Evolutionary conservation across 352 stramenopile species (phyloP).

Genomic region (Phytophthora melonis): DNA sequence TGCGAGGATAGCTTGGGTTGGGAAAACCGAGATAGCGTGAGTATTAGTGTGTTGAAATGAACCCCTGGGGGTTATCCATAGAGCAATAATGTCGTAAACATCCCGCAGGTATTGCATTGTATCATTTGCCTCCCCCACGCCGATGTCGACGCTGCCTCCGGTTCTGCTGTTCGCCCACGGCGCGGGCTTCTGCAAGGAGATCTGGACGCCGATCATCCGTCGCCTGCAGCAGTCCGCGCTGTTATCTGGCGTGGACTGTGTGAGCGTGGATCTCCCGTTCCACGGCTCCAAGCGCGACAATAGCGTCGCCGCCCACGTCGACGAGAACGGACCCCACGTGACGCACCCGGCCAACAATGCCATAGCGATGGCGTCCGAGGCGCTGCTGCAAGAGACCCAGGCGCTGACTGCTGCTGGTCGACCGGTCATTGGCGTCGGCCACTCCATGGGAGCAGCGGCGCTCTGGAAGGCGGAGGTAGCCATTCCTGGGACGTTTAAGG

Average conservation of each 20-base stretch:
- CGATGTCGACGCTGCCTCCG: constrained; percentile 17
- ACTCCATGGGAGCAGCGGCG: constrained; percentile 52
- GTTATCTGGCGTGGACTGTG: constrained; percentile 7
- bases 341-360: constrained; percentile 51
- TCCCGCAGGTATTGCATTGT: no score
- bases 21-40: no score
- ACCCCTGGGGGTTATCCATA: neutral
- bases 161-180: constrained; percentile 61
- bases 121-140: neutral
- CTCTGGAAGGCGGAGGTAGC: constrained; percentile 43
- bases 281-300: constrained; percentile 54
- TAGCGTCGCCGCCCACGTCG: constrained; percentile 35
- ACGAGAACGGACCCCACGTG: constrained; percentile 42
- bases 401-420: constrained; percentile 1
- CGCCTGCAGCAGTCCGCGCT: constrained; percentile 38
- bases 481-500: constrained; percentile 53
- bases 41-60: neutral
- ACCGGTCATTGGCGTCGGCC: constrained; percentile 61
- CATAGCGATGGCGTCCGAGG: constrained; percentile 24
- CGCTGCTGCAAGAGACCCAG: constrained; percentile 22
- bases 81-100: neutral
- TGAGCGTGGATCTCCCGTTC: constrained; percentile 51
- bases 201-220: constrained; percentile 52
- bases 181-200: constrained; percentile 59
- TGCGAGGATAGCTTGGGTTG: neutral